Evolutionary conservation across 169 alveolate species (phyloP), one percentile per base, ranked within the genome.

Genomic region (Toxoplasma gondii): DNA sequence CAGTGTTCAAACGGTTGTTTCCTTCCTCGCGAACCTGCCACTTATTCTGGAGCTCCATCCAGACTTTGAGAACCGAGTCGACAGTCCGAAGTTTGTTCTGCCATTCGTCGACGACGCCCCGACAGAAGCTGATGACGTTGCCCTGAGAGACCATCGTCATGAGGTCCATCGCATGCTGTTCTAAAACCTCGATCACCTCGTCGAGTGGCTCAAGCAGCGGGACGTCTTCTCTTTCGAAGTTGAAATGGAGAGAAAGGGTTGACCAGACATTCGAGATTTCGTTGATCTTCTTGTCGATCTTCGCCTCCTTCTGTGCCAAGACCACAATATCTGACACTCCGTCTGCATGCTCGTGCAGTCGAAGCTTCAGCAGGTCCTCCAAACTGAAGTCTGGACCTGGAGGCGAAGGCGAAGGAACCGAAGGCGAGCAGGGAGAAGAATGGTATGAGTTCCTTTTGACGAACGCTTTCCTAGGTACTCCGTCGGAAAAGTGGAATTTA

Each of bases 261-360:
- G 97, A 98, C 99, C 99, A 99, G 49, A 98, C 97, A 88, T 95
- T 94, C 80, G 98, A 98, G 80, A 99, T 98, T 81, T 97, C 98
- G 49, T 96, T 96, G 67, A 98, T 97, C 96, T 98, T 99, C 94
- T 98, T 98, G 94, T 98, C 99, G 36, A 98, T 99, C 94, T 97
- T 98, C 91, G 99, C 99, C 96, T 99, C 99, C 96, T 98, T 98
- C 94, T 97, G 98, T 38, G 99, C 99, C 44, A 98, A 98, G 93
- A 98, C 99, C n/a, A 98, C 99, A 31, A 98, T 98, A 93, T 99
- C 99, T 49, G 98, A 97, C 0, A 99, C 99, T 58, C 98, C 99
- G 44, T 97, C 99, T 39, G 98, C 99, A 94, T 95, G 97, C 88
- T 96, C 97, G 96, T 98, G 98, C 92, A 98, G 97, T 91, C 98